Base-by-base conservation (phyloP, 140 eudicot species). In the Anethum foeniculum region DNA sequence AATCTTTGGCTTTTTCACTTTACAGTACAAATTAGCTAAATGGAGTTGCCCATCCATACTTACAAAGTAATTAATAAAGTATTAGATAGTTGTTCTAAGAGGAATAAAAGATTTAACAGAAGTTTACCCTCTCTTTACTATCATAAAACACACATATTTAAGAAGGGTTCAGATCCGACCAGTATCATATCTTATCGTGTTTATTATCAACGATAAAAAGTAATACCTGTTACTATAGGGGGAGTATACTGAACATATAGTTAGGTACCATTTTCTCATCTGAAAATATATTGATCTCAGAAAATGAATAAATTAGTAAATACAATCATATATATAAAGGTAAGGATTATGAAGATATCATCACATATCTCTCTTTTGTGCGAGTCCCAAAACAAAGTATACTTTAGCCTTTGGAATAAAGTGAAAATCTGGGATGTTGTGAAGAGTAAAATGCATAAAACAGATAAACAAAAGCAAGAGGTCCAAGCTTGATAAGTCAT, bases 331-430 rank as follows among this genome's bases (percentile, higher is more conserved):
- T 60, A 60, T 0, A n/a, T n/a, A 65, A 28, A 14, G 73, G 18
- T 5, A 28, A 21, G 12, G 41, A 38, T 38, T 0, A 19, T 71
- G 18, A 39, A 23, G 23, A 0, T n/a, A 43, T 23, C 19, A 74
- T 10, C 78, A 41, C 54, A n/a, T 0, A 2, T 28, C 32, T 47
- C 51, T 62, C 43, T 39, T 58, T 6, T 64, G 16, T 43, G 16
- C 51, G 46, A 32, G 77, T 75, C 79, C n/a, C 21, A 71, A 76
- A 79, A 79, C 36, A 78, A 73, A 78, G 51, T 52, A 51, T 51
- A 44, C 60, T 46, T 46, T 75, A 6, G 1, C 5, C 21, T 75
- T 75, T 75, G 32, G 43, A 39, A 16, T 47, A 14, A 47, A 75
- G 60, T 46, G 78, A 74, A 74, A n/a, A 47, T 28, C 62, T 27